These are phyloP conservation scores for Physcia stellaris DNA, from an alignment of 495 filamentous ascomycete species.

Conservation along the genomic window DNA sequence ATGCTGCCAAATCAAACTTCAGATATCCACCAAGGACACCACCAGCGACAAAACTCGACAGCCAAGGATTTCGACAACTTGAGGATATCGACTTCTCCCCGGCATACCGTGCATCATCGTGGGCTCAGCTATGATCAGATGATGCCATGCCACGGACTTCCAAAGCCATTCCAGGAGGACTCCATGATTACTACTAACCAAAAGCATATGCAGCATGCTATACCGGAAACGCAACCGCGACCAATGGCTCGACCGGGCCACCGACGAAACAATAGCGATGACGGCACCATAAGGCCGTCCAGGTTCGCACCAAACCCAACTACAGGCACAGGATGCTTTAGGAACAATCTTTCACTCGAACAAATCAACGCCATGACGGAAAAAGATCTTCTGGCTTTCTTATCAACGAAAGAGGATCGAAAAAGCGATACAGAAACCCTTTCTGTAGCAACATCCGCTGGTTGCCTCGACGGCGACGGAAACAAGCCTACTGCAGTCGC, in stretches of 20 bases:
- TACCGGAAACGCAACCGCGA: slow-evolving; percentile 68
- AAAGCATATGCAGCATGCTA: slow-evolving; percentile 36
- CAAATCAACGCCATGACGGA: too few relatives aligned
- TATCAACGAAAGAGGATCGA: too few relatives aligned
- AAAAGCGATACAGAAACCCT: too few relatives aligned
- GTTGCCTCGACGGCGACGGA: too few relatives aligned
- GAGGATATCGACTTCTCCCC: slow-evolving; percentile 46
- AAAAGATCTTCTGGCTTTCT: too few relatives aligned
- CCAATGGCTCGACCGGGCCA: slow-evolving; percentile 48
- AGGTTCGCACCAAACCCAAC: slow-evolving; percentile 12
- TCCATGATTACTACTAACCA: slow-evolving; percentile 7
- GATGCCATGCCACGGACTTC: slow-evolving; percentile 14
- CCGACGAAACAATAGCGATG: slow-evolving; percentile 5
- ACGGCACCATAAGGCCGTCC: slow-evolving; percentile 13
- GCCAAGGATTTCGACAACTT: slow-evolving; percentile 57
- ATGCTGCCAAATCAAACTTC: slow-evolving; percentile 67
- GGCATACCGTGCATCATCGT: slow-evolving; percentile 47
- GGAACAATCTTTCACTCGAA: too few relatives aligned
- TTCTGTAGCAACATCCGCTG: too few relatives aligned
- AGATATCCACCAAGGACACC: slow-evolving; percentile 55
- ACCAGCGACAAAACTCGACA: slow-evolving; percentile 82
- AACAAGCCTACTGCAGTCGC: too few relatives aligned
- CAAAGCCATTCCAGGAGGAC: slow-evolving; percentile 6
- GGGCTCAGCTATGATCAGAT: slow-evolving; percentile 66
- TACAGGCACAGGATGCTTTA: slow-evolving; percentile 11